Conservation (phyloP, 495 filamentous ascomycete species). For the Darksidea phi region DNA sequence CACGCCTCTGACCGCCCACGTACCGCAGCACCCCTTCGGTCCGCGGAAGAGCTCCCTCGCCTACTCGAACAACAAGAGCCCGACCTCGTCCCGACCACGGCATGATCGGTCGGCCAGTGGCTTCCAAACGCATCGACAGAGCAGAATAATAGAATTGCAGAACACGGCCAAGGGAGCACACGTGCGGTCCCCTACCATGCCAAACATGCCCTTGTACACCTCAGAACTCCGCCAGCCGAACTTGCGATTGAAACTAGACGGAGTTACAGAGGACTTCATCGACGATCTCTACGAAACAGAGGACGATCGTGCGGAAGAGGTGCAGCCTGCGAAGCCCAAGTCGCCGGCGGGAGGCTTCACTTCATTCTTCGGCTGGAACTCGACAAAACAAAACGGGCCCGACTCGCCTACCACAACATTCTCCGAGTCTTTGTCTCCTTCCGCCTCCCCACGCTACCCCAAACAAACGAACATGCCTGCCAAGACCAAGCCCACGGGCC, state of each 20-base stretch:
- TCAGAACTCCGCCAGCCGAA: constrained; percentile 31
- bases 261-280: constrained; percentile 34
- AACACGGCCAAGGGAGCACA: constrained; percentile 19
- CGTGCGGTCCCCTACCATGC: constrained; percentile 32
- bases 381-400: constrained; percentile 54
- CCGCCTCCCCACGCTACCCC: constrained; percentile 58
- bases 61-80: constrained; percentile 1
- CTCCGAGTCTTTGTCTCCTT: constrained; percentile 60
- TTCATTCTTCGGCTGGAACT: constrained; percentile 70
- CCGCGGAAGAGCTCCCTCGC: constrained; percentile 8
- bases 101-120: constrained; percentile 28
- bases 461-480: constrained; percentile 38
- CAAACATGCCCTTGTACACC: constrained; percentile 42
- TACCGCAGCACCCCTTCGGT: constrained; percentile 15
- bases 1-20: constrained; percentile 23
- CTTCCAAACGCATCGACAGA: constrained; percentile 12
- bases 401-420: constrained; percentile 64
- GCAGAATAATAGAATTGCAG: constrained; percentile 20
- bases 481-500: constrained; percentile 42
- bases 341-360: constrained; percentile 60
- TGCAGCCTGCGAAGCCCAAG: constrained; percentile 50
- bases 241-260: constrained; percentile 40
- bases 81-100: constrained; percentile 9
- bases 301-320: constrained; percentile 25
- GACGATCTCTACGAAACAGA: constrained; percentile 31